These are phyloP conservation scores for Aspergillus thermomutatus DNA, from an alignment of 2,329 filamentous ascomycete species.

Conservation along the genomic window DNA sequence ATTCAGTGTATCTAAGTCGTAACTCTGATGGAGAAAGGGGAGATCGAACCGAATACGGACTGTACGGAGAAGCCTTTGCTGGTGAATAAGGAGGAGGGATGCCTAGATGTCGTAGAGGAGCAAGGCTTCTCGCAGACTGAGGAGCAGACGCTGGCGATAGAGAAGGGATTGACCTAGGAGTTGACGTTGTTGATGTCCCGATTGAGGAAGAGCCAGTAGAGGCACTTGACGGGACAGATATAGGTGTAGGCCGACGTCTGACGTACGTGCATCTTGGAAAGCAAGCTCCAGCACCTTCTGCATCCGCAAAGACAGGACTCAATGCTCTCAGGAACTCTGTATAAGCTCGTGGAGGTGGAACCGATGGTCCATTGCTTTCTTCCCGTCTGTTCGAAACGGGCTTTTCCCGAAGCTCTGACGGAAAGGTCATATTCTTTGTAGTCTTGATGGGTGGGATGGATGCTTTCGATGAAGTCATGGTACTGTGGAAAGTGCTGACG, in stretches of 20 bases:
- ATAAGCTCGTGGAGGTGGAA: slow-evolving; percentile 15
- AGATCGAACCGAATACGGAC: slow-evolving; percentile 9
- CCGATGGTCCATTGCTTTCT: slow-evolving; percentile 12
- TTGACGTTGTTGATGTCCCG: not conserved
- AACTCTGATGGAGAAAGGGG: slow-evolving; percentile 8
- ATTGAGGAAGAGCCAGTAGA: slow-evolving; percentile 10
- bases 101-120: slow-evolving; percentile 6
- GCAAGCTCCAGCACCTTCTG: slow-evolving; percentile 1
- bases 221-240: slow-evolving; percentile 12
- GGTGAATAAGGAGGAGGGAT: slow-evolving; percentile 9
- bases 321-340: slow-evolving; percentile 17
- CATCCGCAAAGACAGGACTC: slow-evolving; percentile 11
- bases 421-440: slow-evolving; percentile 12
- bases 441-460: slow-evolving; percentile 14
- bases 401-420: slow-evolving; percentile 13
- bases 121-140: slow-evolving; percentile 4
- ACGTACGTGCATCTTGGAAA: slow-evolving; percentile 6
- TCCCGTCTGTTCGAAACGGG: slow-evolving; percentile 1
- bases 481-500: not conserved
- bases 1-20: slow-evolving; percentile 7
- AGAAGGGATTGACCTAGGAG: slow-evolving; percentile 6
- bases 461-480: slow-evolving; percentile 14
- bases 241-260: slow-evolving; percentile 12
- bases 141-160: slow-evolving; percentile 2
- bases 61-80: slow-evolving; percentile 5